Evolutionary conservation across 495 filamentous ascomycete species (phyloP), one percentile per base, ranked within the genome.

Genomic region (Hypoxylon rickii): DNA sequence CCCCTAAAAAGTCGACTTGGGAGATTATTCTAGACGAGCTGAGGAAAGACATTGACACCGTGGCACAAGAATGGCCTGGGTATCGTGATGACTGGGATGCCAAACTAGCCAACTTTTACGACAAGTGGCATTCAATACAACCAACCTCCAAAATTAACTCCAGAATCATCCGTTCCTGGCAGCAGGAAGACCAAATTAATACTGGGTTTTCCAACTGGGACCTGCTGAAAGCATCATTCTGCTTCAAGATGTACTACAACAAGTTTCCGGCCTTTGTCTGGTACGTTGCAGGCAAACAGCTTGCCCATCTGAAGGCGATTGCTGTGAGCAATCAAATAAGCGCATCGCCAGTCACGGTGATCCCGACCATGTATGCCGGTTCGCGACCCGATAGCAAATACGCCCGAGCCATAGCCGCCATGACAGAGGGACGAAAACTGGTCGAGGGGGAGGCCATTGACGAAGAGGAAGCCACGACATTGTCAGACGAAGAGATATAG

Each of bases 301-400:
- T 92, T 0, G 83, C 80, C 4, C 72, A 77, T 22, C 76, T 92
- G 12, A 93, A 92, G 64, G 78, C 83, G 29, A 26, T 67, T 44
- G 48, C 48, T 32, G 54, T 36, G 6, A 61, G 56, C 11, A 24
- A 32, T 0, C 61, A 43, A 7, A 51, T 44, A 8, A 50, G 51
- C 18, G 58, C 63, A 2, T 42, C 63, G 8, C 44, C 69, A 4
- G 44, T 76, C 5, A 49, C 61, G 8, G 44, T 66, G 22, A 66
- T 69, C 3, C 70, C 78, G 10, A 54, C 57, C 4, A 82, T 82
- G 79, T 77, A 76, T 44, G 76, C 75, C 1, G 69, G 69, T n/a
- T 48, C 70, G 46, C 59, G 57, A 7, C 72, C 75, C 1, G 76
- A 82, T 42, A 65, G 58, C 33, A 64, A 60, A n/a, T 70, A 62